phyloP scores from a whole-genome alignment of 352 stramenopile species.

The Plasmopara viticola region DNA sequence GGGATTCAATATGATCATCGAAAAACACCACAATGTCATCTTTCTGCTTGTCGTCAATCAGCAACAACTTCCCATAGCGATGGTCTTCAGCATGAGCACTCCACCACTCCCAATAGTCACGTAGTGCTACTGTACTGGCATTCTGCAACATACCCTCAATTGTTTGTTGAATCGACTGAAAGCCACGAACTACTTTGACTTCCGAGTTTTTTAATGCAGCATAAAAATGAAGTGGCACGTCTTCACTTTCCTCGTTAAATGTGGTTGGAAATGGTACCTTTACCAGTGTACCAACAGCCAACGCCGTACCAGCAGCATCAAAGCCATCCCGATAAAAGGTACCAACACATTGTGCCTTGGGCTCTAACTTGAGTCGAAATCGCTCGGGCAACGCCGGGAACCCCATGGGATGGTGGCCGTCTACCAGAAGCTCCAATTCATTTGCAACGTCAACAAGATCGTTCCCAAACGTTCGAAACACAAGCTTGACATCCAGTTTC shows the following conservation, averaged over 20 bases:
- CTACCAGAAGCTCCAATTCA: slow-evolving; percentile 62
- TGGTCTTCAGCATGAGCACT: slow-evolving; percentile 65
- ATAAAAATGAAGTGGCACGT: slow-evolving; percentile 30
- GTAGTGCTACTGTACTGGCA: slow-evolving; percentile 48
- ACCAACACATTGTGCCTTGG: slow-evolving; percentile 26
- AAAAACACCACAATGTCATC: slow-evolving; percentile 46
- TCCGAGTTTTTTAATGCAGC: slow-evolving; percentile 2
- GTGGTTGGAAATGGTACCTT: slow-evolving; percentile 55
- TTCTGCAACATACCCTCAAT: slow-evolving; percentile 27
- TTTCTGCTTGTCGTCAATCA: slow-evolving; percentile 30
- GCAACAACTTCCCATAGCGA: slow-evolving; percentile 73
- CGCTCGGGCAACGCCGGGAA: slow-evolving; percentile 30
- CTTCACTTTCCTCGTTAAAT: slow-evolving; percentile 3
- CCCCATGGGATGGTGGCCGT: slow-evolving; percentile 54
- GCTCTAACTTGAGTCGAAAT: slow-evolving; percentile 43
- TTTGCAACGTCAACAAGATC: slow-evolving; percentile 69
- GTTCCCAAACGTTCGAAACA: slow-evolving; percentile 80
- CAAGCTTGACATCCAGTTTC: slow-evolving; percentile 43
- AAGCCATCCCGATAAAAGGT: slow-evolving; percentile 79
- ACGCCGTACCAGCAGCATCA: slow-evolving; percentile 38
- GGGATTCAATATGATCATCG: slow-evolving; percentile 74
- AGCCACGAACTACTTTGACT: slow-evolving; percentile 55
- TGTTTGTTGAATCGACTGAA: slow-evolving; percentile 39
- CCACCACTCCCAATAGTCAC: slow-evolving; percentile 86
- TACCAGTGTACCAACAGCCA: slow-evolving; percentile 52